Evolutionary conservation across 23 red algal genomes (phyloP).

Genomic region (Gracilaria domingensis): DNA sequence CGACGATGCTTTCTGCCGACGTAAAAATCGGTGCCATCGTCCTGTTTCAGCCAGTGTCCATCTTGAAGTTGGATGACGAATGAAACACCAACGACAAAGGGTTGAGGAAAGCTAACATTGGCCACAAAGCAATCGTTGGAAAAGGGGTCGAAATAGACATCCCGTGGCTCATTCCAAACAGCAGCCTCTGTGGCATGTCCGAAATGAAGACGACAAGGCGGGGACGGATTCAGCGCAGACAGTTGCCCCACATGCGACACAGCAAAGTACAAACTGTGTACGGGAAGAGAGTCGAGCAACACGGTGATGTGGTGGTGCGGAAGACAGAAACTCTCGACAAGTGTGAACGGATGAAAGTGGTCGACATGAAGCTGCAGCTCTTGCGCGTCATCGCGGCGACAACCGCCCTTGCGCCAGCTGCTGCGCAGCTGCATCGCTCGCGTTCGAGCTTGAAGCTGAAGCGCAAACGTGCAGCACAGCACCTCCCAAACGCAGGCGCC

Average conservation of each 20-base stretch:
- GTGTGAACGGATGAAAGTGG: neutral
- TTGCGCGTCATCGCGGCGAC: neutral
- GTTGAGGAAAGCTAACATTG: neutral
- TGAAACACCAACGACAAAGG: constrained; percentile 14
- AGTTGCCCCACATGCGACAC: neutral
- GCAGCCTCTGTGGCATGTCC: neutral
- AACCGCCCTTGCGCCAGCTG: neutral
- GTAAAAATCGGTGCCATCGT: constrained; percentile 54
- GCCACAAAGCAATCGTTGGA: neutral
- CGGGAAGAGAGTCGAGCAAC: constrained; percentile 19
- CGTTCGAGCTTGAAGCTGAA: no score
- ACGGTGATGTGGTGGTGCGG: neutral
- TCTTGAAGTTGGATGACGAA: constrained; percentile 61
- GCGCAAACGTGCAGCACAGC: no score
- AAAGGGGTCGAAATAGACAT: neutral
- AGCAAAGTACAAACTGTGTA: neutral
- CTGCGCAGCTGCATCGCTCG: neutral
- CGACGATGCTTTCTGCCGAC: constrained; percentile 30
- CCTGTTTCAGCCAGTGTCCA: constrained; percentile 25
- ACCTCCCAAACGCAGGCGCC: neutral
- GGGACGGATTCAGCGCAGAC: neutral
- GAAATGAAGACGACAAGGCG: constrained; percentile 21
- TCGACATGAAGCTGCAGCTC: neutral
- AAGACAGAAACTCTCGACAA: constrained; percentile 21
- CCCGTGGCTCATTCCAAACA: constrained; percentile 5